Evolutionary conservation across 768 basidiomycete species (phyloP).

Genomic region (Jaapia argillacea): DNA sequence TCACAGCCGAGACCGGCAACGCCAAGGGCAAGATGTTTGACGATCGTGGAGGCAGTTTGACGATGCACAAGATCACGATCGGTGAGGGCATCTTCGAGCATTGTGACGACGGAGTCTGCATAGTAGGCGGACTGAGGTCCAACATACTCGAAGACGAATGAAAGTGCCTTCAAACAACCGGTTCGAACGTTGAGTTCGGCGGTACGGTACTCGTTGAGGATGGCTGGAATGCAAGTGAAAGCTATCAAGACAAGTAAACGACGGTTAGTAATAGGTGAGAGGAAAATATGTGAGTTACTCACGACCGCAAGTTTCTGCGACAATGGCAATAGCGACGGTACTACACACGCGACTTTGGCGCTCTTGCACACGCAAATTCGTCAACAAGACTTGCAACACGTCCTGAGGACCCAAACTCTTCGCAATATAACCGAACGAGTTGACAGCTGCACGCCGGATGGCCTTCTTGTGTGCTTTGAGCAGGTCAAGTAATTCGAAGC

Average conservation of each 20-base stretch:
- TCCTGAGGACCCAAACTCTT: conserved; percentile 99
- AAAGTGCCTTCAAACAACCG: conserved; percentile 95
- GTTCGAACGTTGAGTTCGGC: conserved; percentile 98
- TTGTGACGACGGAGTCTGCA: conserved; percentile 92
- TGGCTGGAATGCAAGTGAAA: conserved; percentile 98
- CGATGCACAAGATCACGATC: conserved; percentile 98
- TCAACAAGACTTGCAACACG: conserved; percentile 89
- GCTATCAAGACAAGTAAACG: conserved; percentile 34
- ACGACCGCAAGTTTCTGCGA: conserved; percentile 87
- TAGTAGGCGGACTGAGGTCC: conserved; percentile 96
- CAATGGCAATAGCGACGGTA: conserved; percentile 95
- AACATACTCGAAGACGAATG: conserved; percentile 99
- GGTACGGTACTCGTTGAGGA: conserved; percentile 96
- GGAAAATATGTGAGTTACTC: conserved; percentile 11
- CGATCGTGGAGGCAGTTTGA: conserved; percentile 96
- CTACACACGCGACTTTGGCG: conserved; percentile 98
- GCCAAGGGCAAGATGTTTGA: conserved; percentile 95
- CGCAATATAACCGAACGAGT: conserved; percentile 99
- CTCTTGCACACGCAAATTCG: conserved; percentile 96
- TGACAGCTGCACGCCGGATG: conserved; percentile 96
- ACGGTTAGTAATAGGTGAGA: conserved; percentile 3
- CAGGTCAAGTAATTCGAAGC: conserved; percentile 93
- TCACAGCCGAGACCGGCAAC: conserved; percentile 96
- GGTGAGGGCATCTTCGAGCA: conserved; percentile 96
- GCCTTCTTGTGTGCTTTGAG: conserved; percentile 99